Evolutionary conservation across 345 rosid species (phyloP).

Genomic region (Dipteronia sinensis): DNA sequence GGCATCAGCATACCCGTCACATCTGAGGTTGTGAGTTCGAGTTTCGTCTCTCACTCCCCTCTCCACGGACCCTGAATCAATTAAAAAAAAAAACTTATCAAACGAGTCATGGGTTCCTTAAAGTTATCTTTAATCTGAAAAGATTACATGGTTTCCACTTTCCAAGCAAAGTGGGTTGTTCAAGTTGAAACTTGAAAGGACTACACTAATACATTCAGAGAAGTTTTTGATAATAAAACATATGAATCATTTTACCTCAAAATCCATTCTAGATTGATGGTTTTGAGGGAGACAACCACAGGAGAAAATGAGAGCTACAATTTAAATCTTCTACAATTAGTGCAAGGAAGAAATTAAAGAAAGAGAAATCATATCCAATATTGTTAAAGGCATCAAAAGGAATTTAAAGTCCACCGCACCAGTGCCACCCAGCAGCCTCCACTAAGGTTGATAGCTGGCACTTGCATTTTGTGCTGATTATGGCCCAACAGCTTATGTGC

Average conservation of each 20-base stretch:
- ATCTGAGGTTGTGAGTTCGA: too few relatives aligned
- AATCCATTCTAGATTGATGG: conserved; percentile 10
- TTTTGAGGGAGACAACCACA: conserved; percentile 16
- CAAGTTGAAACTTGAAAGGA: background rate
- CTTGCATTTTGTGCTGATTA: conserved; percentile 9
- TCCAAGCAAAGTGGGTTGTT: background rate
- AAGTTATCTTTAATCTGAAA: background rate
- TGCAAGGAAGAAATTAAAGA: background rate
- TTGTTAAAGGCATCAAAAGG: conserved; percentile 19
- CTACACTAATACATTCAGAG: background rate
- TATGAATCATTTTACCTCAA: background rate
- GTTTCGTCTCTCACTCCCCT: too few relatives aligned
- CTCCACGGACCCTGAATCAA: too few relatives aligned
- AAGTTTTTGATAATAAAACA: background rate
- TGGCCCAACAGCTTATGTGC: conserved; percentile 11
- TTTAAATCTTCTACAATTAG: background rate
- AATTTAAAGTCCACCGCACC: background rate
- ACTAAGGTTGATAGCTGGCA: conserved; percentile 22
- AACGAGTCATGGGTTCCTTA: background rate
- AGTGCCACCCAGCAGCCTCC: conserved; percentile 7
- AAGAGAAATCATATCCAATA: background rate
- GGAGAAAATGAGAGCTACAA: background rate
- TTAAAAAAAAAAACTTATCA: too few relatives aligned
- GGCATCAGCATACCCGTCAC: background rate
- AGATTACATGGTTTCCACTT: background rate